Conservation (phyloP, 192 early-diverging fungal species). For the Coemansia furcata region DNA sequence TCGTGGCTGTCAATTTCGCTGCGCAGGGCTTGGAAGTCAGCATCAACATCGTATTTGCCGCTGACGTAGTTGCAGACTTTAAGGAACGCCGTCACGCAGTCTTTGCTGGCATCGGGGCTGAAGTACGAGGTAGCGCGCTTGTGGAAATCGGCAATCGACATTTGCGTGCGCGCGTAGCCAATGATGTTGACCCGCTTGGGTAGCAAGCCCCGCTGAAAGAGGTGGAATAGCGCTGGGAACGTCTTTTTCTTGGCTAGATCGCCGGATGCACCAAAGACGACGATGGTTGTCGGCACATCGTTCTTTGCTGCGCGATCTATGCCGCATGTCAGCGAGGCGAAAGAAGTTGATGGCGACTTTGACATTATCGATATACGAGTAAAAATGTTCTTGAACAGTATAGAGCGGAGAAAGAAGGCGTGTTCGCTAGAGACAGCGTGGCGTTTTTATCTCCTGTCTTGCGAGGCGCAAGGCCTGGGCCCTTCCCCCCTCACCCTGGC, state of each 20-base stretch:
- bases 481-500: background rate
- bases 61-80: slow-evolving; percentile 69
- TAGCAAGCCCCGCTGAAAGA: slow-evolving; percentile 79
- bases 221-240: slow-evolving; percentile 90
- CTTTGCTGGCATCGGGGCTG: slow-evolving; percentile 15
- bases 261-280: slow-evolving; percentile 84
- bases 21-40: slow-evolving; percentile 67
- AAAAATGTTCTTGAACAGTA: background rate
- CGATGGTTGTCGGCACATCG: slow-evolving; percentile 37
- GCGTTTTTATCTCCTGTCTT: background rate
- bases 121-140: slow-evolving; percentile 68
- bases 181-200: slow-evolving; percentile 74
- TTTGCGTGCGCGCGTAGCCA: slow-evolving; percentile 88
- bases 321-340: slow-evolving; percentile 22
- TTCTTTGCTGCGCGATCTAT: slow-evolving; percentile 44
- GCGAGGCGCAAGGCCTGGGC: background rate
- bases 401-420: background rate
- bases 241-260: slow-evolving; percentile 98
- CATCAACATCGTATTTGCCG: slow-evolving; percentile 83
- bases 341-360: slow-evolving; percentile 1
- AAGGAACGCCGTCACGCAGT: slow-evolving; percentile 62
- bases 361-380: slow-evolving; percentile 5
- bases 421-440: background rate
- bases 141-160: slow-evolving; percentile 73
- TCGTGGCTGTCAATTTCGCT: no score